A percentile compares a stretch with the other conserved stretches of the same genome.
phyloP scores from a whole-genome alignment of 192 early-diverging fungal genomes.

The Coemansia sp. region DNA sequence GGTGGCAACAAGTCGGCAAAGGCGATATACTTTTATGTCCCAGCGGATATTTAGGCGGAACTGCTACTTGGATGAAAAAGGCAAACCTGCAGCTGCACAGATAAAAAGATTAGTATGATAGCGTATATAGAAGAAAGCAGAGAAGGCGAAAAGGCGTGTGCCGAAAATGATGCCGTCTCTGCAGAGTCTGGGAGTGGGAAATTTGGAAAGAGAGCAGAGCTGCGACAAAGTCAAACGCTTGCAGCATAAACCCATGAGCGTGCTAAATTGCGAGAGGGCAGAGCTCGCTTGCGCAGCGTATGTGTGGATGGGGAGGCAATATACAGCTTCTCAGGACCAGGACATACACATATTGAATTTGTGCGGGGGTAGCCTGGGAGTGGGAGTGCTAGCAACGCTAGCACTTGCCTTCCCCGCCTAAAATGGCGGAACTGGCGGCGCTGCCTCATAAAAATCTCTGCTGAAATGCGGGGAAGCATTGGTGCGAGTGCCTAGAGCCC shows the following conservation, averaged over 20 bases:
- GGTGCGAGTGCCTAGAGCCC: slow-evolving; percentile 10
- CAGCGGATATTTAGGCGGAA: background rate
- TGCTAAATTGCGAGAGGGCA: background rate
- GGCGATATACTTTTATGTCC: background rate
- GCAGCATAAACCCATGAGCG: background rate
- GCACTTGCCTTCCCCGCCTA: background rate
- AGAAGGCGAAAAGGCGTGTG: background rate
- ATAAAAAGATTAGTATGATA: background rate
- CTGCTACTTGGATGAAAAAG: background rate
- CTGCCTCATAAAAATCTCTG: background rate
- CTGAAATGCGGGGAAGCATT: slow-evolving; percentile 5
- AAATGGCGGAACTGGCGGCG: background rate
- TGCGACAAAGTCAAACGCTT: background rate
- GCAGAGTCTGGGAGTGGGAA: background rate
- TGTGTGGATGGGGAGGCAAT: background rate
- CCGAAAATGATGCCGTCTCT: background rate
- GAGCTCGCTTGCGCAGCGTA: background rate
- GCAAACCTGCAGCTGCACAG: background rate
- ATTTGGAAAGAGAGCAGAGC: background rate
- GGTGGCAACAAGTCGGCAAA: slow-evolving; percentile 11
- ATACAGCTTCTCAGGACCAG: slow-evolving; percentile 4
- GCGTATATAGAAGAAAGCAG: background rate
- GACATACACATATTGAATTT: slow-evolving; percentile 3
- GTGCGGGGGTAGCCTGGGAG: slow-evolving; percentile 9
- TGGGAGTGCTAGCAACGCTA: slow-evolving; percentile 1